Conservation (phyloP, 1,139 yeast species). For the Geotrichum siamense region DNA sequence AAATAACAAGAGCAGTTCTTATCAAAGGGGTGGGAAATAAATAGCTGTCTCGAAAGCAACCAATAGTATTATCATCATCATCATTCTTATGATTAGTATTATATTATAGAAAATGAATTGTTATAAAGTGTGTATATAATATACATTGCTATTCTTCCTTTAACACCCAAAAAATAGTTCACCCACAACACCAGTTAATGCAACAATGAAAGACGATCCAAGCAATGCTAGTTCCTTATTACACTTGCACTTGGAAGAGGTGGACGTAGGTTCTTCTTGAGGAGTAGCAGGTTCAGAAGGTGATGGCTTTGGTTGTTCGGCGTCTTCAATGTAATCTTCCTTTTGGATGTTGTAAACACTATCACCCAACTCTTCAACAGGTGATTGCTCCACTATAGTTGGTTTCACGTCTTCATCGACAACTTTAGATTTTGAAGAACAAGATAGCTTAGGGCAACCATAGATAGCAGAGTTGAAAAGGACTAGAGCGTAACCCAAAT, state of each 20-base stretch:
- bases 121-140: background rate
- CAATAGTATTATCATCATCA: background rate
- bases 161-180: background rate
- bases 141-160: background rate
- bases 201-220: background rate
- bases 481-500: background rate
- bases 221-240: background rate
- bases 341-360: background rate
- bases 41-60: background rate
- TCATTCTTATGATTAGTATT: no score
- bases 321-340: background rate
- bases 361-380: background rate
- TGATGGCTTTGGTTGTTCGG: background rate
- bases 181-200: background rate
- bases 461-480: background rate
- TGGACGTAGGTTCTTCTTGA: background rate
- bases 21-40: background rate
- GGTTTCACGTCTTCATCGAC: background rate
- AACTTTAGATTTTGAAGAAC: background rate
- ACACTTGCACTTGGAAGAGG: background rate
- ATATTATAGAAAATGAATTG: background rate
- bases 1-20: background rate
- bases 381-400: background rate
- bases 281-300: background rate
- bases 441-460: no score